A percentile compares a stretch with the other conserved stretches of the same genome.
These are phyloP conservation scores for Insectozyma bohioensis DNA, from an alignment of 1,139 yeast species.

Conservation along the genomic window DNA sequence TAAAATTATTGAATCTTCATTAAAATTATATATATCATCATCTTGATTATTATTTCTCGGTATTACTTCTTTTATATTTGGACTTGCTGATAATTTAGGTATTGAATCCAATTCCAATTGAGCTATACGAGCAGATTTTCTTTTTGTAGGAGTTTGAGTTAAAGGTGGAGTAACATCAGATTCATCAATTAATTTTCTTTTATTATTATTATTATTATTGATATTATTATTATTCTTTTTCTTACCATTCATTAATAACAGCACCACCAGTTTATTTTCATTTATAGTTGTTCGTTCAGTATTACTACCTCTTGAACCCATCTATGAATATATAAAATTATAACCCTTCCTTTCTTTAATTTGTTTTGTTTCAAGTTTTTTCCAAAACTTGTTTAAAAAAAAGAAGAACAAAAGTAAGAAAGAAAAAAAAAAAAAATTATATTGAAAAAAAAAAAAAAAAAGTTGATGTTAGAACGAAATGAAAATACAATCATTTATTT, in stretches of 20 bases:
- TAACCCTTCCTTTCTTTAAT: too few relatives aligned
- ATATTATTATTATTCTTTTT: background rate
- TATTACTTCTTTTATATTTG: slow-evolving; percentile 10
- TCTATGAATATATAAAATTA: too few relatives aligned
- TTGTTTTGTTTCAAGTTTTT: too few relatives aligned
- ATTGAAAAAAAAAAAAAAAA: slow-evolving; percentile 1
- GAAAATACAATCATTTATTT: slow-evolving; percentile 1
- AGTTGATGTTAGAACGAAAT: slow-evolving; percentile 1
- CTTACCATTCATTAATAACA: slow-evolving; percentile 4
- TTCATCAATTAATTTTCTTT: slow-evolving; percentile 3
- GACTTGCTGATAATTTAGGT: slow-evolving; percentile 14
- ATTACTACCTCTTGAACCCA: slow-evolving; percentile 9
- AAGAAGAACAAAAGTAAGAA: background rate
- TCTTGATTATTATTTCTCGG: background rate
- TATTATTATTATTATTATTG: slow-evolving; percentile 1
- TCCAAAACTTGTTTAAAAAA: too few relatives aligned
- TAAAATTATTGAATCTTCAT: slow-evolving; percentile 8
- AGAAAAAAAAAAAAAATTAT: slow-evolving; percentile 1
- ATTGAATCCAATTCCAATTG: slow-evolving; percentile 6
- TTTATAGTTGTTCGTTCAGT: slow-evolving; percentile 1
- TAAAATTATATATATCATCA: slow-evolving; percentile 6
- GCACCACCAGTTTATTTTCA: slow-evolving; percentile 2
- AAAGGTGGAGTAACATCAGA: too few relatives aligned
- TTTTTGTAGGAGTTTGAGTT: slow-evolving; percentile 29
- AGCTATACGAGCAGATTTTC: slow-evolving; percentile 15